Conservation (phyloP, 768 basidiomycete genomes). For the Royoungia palumana region DNA sequence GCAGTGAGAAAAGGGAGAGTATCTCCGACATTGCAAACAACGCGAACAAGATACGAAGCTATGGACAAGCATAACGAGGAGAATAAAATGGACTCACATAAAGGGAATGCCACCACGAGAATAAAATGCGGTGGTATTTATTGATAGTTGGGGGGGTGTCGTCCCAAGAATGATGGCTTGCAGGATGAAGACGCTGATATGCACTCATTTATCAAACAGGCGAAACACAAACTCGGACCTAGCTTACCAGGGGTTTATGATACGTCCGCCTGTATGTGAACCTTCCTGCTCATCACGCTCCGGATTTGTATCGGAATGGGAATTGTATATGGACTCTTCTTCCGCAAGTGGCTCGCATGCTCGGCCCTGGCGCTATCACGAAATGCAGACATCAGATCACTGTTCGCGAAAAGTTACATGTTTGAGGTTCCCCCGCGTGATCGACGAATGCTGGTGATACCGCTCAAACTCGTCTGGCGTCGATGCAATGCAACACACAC, state of each 20-base stretch:
- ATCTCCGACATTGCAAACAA: conserved; percentile 59
- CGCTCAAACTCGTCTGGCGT: conserved; percentile 58
- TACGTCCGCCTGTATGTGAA: conserved; percentile 42
- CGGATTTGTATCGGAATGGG: conserved; percentile 47
- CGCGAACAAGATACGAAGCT: conserved; percentile 56
- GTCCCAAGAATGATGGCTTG: conserved; percentile 35
- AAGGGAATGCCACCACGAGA: conserved; percentile 82
- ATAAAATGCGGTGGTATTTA: conserved; percentile 33
- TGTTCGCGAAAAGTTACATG: conserved; percentile 47
- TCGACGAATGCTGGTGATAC: conserved; percentile 41
- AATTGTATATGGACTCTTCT: conserved; percentile 47
- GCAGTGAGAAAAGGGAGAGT: conserved; percentile 44
- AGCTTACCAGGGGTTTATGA: conserved; percentile 28
- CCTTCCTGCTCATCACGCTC: conserved; percentile 45
- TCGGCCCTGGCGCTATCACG: conserved; percentile 50
- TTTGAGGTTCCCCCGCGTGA: conserved; percentile 39
- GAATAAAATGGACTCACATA: conserved; percentile 48
- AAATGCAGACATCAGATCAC: conserved; percentile 43
- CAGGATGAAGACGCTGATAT: conserved; percentile 38
- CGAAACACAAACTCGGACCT: background rate
- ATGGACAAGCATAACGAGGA: background rate
- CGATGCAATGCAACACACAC: conserved; percentile 29
- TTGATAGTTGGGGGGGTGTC: conserved; percentile 44
- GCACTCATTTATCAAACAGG: background rate
- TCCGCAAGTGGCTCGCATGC: conserved; percentile 45